Conservation (phyloP, 805 yeast genomes). For the Debaryomyces tyrocola region DNA sequence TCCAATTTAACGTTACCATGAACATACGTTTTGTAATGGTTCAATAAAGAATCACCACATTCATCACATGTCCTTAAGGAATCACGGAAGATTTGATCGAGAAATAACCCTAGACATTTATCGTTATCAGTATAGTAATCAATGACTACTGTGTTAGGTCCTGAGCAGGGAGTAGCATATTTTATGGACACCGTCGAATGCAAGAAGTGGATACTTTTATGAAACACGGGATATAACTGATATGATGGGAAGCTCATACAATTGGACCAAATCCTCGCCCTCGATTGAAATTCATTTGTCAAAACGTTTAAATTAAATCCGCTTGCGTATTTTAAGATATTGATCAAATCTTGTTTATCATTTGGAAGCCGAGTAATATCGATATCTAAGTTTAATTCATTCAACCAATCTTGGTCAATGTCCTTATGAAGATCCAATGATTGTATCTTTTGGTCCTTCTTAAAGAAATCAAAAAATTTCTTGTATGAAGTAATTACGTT, state of each 20-base stretch:
- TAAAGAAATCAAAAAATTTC: slow-evolving; percentile 22
- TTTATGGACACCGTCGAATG: slow-evolving; percentile 81
- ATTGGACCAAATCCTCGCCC: slow-evolving; percentile 50
- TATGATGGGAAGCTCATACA: slow-evolving; percentile 36
- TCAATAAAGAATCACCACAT: slow-evolving; percentile 68
- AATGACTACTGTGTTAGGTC: slow-evolving; percentile 81
- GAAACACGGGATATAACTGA: slow-evolving; percentile 49
- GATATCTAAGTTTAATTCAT: slow-evolving; percentile 25
- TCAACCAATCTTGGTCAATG: slow-evolving; percentile 24
- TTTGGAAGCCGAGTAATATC: slow-evolving; percentile 37
- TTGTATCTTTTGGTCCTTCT: slow-evolving; percentile 21
- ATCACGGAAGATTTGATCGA: slow-evolving; percentile 76
- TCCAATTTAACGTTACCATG: slow-evolving; percentile 86
- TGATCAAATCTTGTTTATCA: slow-evolving; percentile 30
- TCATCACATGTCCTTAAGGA: slow-evolving; percentile 70
- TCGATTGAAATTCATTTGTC: slow-evolving; percentile 46
- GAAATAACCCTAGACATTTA: slow-evolving; percentile 82
- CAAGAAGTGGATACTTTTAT: slow-evolving; percentile 75
- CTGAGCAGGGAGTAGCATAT: slow-evolving; percentile 88
- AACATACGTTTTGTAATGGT: slow-evolving; percentile 84
- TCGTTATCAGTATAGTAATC: slow-evolving; percentile 92
- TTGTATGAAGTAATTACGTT: slow-evolving; percentile 56
- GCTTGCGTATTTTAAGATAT: slow-evolving; percentile 36
- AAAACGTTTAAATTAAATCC: slow-evolving; percentile 42
- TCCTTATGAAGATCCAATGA: slow-evolving; percentile 21